Percentiles rank a stretch among this genome's conserved stretches.
phyloP scores from a whole-genome alignment of 352 stramenopile genomes.

The Globisporangium polare region DNA sequence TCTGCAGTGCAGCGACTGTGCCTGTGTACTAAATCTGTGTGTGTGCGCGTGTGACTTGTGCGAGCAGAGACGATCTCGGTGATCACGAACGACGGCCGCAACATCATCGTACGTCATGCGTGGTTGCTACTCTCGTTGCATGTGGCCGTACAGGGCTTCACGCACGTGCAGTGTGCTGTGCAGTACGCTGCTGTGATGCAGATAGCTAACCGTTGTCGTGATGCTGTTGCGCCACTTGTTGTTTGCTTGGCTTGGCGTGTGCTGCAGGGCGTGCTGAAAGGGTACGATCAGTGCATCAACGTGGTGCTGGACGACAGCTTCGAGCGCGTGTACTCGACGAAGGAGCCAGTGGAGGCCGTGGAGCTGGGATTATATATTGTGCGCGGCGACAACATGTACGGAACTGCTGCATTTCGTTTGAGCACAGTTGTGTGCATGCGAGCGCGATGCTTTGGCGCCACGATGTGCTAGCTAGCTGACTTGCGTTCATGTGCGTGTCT shows the following conservation, averaged over 20 bases:
- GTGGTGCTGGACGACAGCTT: slow-evolving; percentile 92
- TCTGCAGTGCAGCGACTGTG: background rate
- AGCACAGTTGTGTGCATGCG: too few species aligned
- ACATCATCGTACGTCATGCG: slow-evolving; percentile 85
- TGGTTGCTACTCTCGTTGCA: slow-evolving; percentile 6
- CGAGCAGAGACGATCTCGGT: slow-evolving; percentile 86
- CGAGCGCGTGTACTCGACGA: slow-evolving; percentile 91
- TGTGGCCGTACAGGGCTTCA: background rate
- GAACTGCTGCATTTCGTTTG: background rate
- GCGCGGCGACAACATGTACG: slow-evolving; percentile 92
- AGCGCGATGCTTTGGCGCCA: too few species aligned
- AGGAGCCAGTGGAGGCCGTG: slow-evolving; percentile 87
- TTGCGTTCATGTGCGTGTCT: background rate
- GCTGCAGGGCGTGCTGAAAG: slow-evolving; percentile 78
- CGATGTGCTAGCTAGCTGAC: background rate
- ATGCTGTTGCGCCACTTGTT: background rate
- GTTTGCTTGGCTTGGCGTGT: too few species aligned
- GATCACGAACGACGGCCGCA: slow-evolving; percentile 93
- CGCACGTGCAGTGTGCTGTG: background rate
- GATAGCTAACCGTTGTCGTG: background rate
- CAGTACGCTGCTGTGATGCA: too few species aligned
- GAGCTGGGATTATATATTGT: slow-evolving; percentile 93
- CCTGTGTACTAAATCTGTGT: background rate
- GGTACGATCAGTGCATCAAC: slow-evolving; percentile 94
- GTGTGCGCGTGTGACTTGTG: background rate